Base-by-base conservation (phyloP, 208 protist genomes). In the Trypanosoma scelopori region DNA sequence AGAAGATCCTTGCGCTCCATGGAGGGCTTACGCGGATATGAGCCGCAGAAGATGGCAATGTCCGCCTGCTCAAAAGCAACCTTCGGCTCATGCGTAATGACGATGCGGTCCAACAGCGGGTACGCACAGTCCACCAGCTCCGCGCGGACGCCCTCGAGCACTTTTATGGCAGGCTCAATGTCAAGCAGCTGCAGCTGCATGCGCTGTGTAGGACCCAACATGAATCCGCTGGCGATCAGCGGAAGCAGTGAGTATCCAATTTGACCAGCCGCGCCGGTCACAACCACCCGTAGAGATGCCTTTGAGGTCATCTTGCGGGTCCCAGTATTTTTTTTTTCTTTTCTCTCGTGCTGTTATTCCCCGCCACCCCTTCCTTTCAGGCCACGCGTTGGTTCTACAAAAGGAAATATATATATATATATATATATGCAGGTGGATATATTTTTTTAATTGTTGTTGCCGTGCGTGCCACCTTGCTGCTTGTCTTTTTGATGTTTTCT, bases 1-100 rank as follows among this genome's bases (percentile, higher is more conserved):
- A 99, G 79, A 16, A 99, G 83, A 78, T 99, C 98, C 60, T 87
- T 97, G 55, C 98, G 93, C 76, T 98, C 91, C 97, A 99, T 99
- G 13, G 97, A 97, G 18, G 80, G 70, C 58, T 90, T 91, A 69
- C 96, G 81, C 18, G 95, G 94, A 60, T 87, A 85, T 47, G 91
- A 76, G 53, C 91, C 93, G 55, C 93, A 93, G 20, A 98, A 65
- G 27, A 97, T 78, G 39, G 83, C 92, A 25, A 91, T 70, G 43
- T 98, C 83, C 35, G 74, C 81, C 51, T 81, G 87, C 1, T 71
- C 77, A 65, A 98, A 98, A 43, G 89, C 97, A 25, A 84, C 81
- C 13, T 74, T 59, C 49, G 69, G 67, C 22, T 97, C 81, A 18
- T 67, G 52, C 3, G 95, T 93, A 48, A 82, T 73, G 28, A 87